A percentile compares a stretch with the other conserved stretches of the same genome.
phyloP scores from a whole-genome alignment of 257 asterid genomes.

The Przewalskia tangutica region DNA sequence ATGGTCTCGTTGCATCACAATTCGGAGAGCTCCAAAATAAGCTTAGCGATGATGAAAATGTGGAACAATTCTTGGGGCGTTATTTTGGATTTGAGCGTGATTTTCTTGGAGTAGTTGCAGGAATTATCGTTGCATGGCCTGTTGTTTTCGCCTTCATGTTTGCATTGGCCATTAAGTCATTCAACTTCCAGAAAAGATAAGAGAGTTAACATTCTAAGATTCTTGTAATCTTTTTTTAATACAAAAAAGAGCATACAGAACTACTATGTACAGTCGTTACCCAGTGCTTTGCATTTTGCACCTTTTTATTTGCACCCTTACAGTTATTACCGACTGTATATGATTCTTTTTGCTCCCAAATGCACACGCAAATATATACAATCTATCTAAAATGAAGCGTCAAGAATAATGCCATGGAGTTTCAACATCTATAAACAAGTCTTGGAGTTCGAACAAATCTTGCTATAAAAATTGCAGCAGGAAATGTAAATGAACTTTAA shows the following conservation, averaged over 20 bases:
- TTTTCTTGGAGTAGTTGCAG: conserved; percentile 41
- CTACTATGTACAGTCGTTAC: neutral
- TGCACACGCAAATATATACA: no score
- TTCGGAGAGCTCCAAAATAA: conserved; percentile 18
- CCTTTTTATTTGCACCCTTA: no score
- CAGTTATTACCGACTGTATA: no score
- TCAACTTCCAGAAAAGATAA: conserved; percentile 51
- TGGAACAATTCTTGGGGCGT: conserved; percentile 31
- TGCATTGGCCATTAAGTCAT: conserved; percentile 28
- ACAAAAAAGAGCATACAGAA: neutral
- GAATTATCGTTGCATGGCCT: conserved; percentile 13
- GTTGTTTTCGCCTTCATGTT: conserved; percentile 34
- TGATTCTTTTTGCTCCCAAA: no score
- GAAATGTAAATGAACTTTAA: neutral
- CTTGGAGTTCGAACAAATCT: no score
- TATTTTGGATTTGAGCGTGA: conserved; percentile 44
- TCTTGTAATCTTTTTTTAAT: no score
- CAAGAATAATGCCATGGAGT: no score
- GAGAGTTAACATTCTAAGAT: neutral
- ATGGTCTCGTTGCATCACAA: conserved; percentile 34
- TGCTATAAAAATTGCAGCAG: no score
- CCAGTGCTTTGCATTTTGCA: no score
- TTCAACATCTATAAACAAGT: no score
- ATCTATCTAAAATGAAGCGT: no score
- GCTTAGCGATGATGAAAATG: conserved; percentile 5